Evolutionary conservation across 2,329 filamentous ascomycete species (phyloP), one percentile per base, ranked within the genome.

Genomic region (Xylaria sp.): DNA sequence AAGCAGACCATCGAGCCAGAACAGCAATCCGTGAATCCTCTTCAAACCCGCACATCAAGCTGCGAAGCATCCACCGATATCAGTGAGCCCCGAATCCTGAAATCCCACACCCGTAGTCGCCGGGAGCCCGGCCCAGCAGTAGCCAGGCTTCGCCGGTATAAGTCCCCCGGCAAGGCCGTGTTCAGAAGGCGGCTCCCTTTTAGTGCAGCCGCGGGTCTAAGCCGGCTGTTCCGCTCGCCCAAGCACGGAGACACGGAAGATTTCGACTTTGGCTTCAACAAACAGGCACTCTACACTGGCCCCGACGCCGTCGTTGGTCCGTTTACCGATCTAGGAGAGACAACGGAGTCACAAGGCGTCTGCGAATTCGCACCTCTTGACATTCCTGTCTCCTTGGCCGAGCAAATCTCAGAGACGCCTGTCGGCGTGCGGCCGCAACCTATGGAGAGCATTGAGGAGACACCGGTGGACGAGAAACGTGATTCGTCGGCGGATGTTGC

Each of bases 281-380:
- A 10, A 36, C 33, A 41, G 3, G 48, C 67, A 20, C 62, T 67
- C 25, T 71, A 71, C 43, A 67, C 62, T 10, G 70, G 67, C 2
- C 70, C 70, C 15, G 64, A 63, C 9, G 67, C 70, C 18, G 64
- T 70, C 18, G 46, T 7, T 18, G 70, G 67, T 15, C 70, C 67
- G 13, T 71, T 70, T 28, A 70, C 67, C 25, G 67, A 70, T 28
- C 33, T n/a, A 13, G 69, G 43, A 18, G 64, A 67, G 3, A 36
- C 8, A 31, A 39, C 12, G 1, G 66, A 51, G 12, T 54, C 60
- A 6, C 56, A 46, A 31, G 13, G 20, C 10, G 10, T 13, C 3
- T 7, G 15, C 20, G 23, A 55, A 4, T 31, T 31, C 31, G 8
- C 41, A 2, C 18, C 41, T n/a, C 41, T 4, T 46, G 18, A 46